Conservation (phyloP, 73 alveolate genomes). For the Uronychia setigera region DNA sequence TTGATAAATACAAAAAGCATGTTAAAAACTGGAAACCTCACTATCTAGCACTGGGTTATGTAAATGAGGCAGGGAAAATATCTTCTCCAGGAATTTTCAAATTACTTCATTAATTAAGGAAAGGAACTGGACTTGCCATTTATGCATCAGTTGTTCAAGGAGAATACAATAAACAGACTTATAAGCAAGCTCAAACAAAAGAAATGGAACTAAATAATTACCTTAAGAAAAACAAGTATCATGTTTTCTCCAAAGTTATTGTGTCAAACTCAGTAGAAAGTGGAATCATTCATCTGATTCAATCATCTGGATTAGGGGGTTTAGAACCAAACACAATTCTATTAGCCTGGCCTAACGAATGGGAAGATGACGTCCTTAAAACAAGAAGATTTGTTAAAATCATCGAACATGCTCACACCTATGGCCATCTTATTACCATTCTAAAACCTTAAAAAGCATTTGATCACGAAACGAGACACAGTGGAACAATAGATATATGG, state of each 20-base stretch:
- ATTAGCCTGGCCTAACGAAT: slow-evolving; percentile 77
- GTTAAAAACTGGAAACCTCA: slow-evolving; percentile 79
- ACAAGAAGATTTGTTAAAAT: slow-evolving; percentile 40
- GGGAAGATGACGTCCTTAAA: slow-evolving; percentile 63
- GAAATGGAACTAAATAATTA: slow-evolving; percentile 58
- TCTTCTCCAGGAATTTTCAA: slow-evolving; percentile 64
- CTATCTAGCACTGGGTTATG: slow-evolving; percentile 62
- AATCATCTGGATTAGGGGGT: slow-evolving; percentile 75
- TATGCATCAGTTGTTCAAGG: slow-evolving; percentile 69
- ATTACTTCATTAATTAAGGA: slow-evolving; percentile 58
- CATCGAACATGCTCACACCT: slow-evolving; percentile 47
- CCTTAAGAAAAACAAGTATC: slow-evolving; percentile 51
- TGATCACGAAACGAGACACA: slow-evolving; percentile 48
- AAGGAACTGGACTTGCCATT: slow-evolving; percentile 78
- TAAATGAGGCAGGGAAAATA: slow-evolving; percentile 59
- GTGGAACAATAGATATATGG: slow-evolving; percentile 78
- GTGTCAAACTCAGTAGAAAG: slow-evolving; percentile 43
- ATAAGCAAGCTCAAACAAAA: slow-evolving; percentile 49
- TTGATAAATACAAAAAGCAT: slow-evolving; percentile 61
- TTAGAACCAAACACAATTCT: slow-evolving; percentile 74
- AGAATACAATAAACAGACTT: slow-evolving; percentile 45
- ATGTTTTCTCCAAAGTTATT: slow-evolving; percentile 68
- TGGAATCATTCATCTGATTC: slow-evolving; percentile 58
- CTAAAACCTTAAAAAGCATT: slow-evolving; percentile 60
- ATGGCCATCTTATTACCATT: slow-evolving; percentile 57